These are phyloP conservation scores for Isoetes taiwanensis DNA, from an alignment of 75 land plant species.

Conservation along the genomic window DNA sequence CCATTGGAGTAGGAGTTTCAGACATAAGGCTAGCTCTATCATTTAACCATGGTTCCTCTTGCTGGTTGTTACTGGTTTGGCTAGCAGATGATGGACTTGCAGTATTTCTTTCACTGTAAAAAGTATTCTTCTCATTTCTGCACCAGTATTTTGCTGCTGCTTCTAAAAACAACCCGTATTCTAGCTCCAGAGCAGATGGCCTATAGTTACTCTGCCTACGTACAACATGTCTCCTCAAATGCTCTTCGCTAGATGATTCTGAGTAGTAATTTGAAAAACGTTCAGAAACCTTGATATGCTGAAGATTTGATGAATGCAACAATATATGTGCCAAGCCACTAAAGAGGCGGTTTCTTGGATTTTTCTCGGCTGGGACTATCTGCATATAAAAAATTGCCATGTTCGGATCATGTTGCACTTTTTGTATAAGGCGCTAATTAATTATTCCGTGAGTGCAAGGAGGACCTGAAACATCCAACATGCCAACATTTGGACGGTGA, in stretches of 20 bases:
- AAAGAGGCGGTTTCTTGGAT: not conserved
- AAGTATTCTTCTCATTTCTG: no score
- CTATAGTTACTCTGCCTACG: not conserved
- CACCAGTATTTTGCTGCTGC: conserved; percentile 14
- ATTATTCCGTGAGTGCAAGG: not conserved
- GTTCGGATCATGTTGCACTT: no score
- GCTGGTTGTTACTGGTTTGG: no score
- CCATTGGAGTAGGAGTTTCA: no score
- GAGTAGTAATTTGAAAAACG: not conserved
- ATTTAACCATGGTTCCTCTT: no score
- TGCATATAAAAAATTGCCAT: not conserved
- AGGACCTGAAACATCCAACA: conserved; percentile 19
- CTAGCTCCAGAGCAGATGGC: conserved; percentile 8
- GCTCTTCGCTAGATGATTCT: not conserved
- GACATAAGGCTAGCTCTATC: no score
- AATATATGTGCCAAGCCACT: conserved; percentile 14
- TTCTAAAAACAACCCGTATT: conserved; percentile 12
- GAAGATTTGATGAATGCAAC: conserved; percentile 1
- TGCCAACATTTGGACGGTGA: conserved; percentile 11
- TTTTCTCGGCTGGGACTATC: conserved; percentile 5
- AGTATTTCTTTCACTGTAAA: no score
- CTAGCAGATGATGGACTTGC: no score
- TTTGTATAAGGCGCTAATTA: not conserved
- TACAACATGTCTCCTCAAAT: not conserved
- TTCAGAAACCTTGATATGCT: not conserved